These are phyloP conservation scores for Nigrograna mackinnonii DNA, from an alignment of 2,329 filamentous ascomycete species.

Conservation along the genomic window DNA sequence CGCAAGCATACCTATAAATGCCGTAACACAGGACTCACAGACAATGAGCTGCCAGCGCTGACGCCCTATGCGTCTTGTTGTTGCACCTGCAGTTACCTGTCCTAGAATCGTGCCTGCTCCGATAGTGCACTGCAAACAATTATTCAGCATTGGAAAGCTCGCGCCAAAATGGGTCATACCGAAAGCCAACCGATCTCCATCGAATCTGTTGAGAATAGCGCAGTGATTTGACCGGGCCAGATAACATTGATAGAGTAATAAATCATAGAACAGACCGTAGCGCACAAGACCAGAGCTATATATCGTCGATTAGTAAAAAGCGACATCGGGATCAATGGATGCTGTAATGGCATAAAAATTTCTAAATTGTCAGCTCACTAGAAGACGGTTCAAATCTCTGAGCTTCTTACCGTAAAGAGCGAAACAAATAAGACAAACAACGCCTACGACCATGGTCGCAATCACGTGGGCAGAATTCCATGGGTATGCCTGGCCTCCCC, in stretches of 20 bases:
- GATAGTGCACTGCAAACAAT: no score
- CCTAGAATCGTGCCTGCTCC: no score
- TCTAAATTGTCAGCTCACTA: no score
- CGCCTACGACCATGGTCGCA: not conserved
- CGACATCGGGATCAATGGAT: not conserved
- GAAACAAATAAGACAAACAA: not conserved
- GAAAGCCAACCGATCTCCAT: not conserved
- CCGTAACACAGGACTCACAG: no score
- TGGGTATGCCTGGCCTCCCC: not conserved
- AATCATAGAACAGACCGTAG: not conserved
- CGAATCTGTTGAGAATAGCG: not conserved
- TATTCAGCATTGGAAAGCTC: no score
- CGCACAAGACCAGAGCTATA: not conserved
- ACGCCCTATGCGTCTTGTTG: no score
- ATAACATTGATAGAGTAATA: not conserved
- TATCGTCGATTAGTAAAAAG: not conserved
- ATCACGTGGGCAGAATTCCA: not conserved
- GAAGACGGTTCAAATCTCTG: no score
- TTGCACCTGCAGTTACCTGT: no score
- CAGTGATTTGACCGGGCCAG: not conserved
- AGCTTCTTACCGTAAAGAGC: not conserved
- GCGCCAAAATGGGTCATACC: no score
- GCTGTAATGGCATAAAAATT: no score
- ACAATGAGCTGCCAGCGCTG: no score
- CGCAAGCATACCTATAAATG: no score